Base-by-base conservation (phyloP, 768 basidiomycete species). In the Termitomyces sp. region DNA sequence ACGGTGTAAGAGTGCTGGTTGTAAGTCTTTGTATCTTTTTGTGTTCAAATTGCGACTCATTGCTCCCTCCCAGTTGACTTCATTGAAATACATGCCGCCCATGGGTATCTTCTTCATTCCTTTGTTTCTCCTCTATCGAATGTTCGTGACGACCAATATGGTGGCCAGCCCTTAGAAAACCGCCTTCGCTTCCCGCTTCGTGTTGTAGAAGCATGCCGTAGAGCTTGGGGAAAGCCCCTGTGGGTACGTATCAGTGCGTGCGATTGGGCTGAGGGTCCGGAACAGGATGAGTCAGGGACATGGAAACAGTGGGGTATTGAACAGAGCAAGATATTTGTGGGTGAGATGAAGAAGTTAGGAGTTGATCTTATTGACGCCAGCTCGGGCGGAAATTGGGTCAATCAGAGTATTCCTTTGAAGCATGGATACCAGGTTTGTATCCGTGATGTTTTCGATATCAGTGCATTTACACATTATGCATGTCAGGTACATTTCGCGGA, bases 41-140 rank as follows among this genome's bases (percentile, higher is more conserved):
- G 1, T 43, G 49, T 53, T 31, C 43, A 11, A 8, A 53, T 42
- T 7, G 43, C 20, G 45, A 55, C 25, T 59, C 9, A 56, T 49
- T 38, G 17, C 5, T 54, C 40, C 59, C 14, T 37, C n/a, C 20
- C 46, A 86, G 86, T 84, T 66, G 86, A 89, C 68, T 86, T 87
- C 68, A 85, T 90, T 43, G 88, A 92, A 70, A 66, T 92, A 17
- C 90, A 92, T 68, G 82, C 72, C 8, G 90, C 89, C 2, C 89
- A 92, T 68, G 89, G 78, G 20, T 88, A 88, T 68, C 81, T 90
- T n/a, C 37, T 87, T 1, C 83, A 86, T 70, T 69, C 76, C 20
- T 94, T 93, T 73, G 69, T 87, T 10, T 91, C 89, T 3, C 92
- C 92, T 1, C 70, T 92, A 36, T 88, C 87, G 14, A 94, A 95